Percentiles rank a stretch among this genome's conserved stretches.
Conservation (phyloP, 1,284 basidiomycete species). For the Clitocybe nebularis region DNA sequence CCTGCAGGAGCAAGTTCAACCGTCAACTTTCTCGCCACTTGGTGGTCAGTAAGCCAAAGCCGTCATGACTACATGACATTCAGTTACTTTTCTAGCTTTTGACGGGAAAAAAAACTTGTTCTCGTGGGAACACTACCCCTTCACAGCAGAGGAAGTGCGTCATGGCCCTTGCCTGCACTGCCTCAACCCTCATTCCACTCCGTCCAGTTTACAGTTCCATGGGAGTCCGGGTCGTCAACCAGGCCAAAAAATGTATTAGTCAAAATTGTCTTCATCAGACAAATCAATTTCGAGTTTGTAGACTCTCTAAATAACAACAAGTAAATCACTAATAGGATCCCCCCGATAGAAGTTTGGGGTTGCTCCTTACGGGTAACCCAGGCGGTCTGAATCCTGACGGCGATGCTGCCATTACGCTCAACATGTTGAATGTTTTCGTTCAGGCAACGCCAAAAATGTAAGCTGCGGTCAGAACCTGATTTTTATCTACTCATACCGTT, state of each 20-base stretch:
- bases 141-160: constrained; percentile 19
- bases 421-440: constrained; percentile 33
- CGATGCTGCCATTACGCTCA: constrained; percentile 23
- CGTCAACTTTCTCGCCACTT: constrained; percentile 20
- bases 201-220: constrained; percentile 23
- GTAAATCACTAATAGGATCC: neutral
- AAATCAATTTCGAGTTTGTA: constrained; percentile 21
- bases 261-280: constrained; percentile 19
- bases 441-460: constrained; percentile 29
- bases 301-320: neutral
- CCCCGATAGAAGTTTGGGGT: constrained; percentile 9
- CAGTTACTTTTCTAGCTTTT: constrained; percentile 21
- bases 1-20: constrained; percentile 20
- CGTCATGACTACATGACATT: neutral
- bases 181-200: neutral
- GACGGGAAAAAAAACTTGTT: constrained; percentile 33
- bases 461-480: constrained; percentile 1
- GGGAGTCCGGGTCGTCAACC: constrained; percentile 14
- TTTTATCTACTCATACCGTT: neutral
- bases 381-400: constrained; percentile 13
- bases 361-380: constrained; percentile 16
- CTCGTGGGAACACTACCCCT: constrained; percentile 21
- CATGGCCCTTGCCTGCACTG: neutral
- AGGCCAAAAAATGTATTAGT: constrained; percentile 18
- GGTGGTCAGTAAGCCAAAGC: constrained; percentile 20